Evolutionary conservation across 192 early-diverging fungal species (phyloP), one percentile per base, ranked within the genome.

Genomic region (Entophlyctis helioformis): DNA sequence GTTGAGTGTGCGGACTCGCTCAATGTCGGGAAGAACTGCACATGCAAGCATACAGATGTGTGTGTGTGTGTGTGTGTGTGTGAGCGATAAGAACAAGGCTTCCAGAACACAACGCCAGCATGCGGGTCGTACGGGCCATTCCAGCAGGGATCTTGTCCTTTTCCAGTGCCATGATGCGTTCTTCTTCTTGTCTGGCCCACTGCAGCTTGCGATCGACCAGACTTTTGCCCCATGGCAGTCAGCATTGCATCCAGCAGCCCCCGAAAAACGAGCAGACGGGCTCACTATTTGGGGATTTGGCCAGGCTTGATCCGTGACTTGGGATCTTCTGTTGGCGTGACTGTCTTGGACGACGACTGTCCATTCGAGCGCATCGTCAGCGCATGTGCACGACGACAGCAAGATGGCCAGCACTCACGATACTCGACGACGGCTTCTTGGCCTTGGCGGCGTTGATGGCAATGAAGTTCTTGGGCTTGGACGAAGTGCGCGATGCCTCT

Each of bases 241-340:
- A 41, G 38, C 44, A n/a, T 29, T 33, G 9, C 4, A 11, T 16
- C 11, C 24, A 31, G 29, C 11, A 11, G 29, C 29, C 4, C 11
- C 29, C 6, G 29, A 31, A 11, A 31, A 8, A 31, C 29, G 31
- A 23, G 22, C n/a, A 50, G 22, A 48, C 7, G 3, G 8, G 28
- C 57, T 48, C 36, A 75, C 72, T 76, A 76, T 71, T 61, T 48
- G 13, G 74, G 74, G 25, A 76, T 44, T 44, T 71, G 63, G 0
- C 74, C 74, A 15, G 20, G 67, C 28, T 27, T 25, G 15, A 28
- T 66, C 32, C 28, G 24, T 43, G 56, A 57, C 26, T 46, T 56
- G 42, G 46, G 46, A 39, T 42, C 46, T 4, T 48, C 39, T 27
- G 25, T 46, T 0, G 19, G 16, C 20, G 48, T 31, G 39, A 59